These are phyloP conservation scores for Leccinum imitatum DNA, from an alignment of 768 basidiomycete species.

Conservation along the genomic window DNA sequence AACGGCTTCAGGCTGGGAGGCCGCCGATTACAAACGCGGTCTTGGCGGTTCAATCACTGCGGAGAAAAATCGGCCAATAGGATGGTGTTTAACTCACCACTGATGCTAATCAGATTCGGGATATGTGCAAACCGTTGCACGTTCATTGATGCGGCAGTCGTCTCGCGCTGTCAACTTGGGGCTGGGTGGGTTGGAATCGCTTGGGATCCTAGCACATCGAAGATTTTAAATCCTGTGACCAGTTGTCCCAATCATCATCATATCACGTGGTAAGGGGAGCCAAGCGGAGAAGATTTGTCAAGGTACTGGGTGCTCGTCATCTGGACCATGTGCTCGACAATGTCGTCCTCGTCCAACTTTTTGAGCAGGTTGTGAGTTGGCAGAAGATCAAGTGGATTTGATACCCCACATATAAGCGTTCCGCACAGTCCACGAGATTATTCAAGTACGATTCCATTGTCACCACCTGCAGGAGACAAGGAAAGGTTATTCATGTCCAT, in stretches of 20 bases:
- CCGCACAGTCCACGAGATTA: neutral
- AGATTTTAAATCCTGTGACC: neutral
- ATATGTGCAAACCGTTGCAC: neutral
- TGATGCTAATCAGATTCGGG: neutral
- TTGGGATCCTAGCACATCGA: neutral
- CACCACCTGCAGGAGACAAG: neutral
- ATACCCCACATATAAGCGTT: neutral
- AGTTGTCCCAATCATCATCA: neutral
- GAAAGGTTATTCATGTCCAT: neutral
- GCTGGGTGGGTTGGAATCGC: neutral
- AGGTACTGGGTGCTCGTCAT: neutral
- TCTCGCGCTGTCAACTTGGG: neutral
- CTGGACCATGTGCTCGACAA: neutral
- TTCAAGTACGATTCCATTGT: neutral
- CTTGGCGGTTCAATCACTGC: no score
- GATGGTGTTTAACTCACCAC: neutral
- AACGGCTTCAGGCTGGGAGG: neutral
- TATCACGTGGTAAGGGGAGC: neutral
- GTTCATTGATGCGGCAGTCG: neutral
- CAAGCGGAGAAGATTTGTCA: neutral
- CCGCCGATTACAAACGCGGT: conserved; percentile 4
- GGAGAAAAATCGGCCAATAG: neutral
- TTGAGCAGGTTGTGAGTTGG: neutral
- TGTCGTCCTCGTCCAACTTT: neutral
- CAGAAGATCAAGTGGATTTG: neutral